Base-by-base conservation (phyloP, 139 green algal genomes). In the Trebouxia sp. region DNA sequence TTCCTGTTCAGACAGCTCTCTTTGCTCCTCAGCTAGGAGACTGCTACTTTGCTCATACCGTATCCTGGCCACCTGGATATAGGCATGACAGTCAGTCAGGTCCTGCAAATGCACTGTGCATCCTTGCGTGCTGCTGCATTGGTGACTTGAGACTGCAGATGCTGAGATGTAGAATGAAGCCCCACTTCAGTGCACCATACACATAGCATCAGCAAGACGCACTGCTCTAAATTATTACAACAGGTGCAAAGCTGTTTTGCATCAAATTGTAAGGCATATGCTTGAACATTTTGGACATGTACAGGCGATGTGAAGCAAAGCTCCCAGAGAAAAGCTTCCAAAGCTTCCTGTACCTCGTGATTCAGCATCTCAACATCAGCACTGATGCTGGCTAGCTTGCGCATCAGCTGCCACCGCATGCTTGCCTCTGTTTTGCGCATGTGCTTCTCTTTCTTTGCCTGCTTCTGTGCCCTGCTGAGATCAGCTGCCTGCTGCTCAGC, bases 261-360 rank as follows among this genome's bases (percentile, higher is more conserved):
- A 6, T 41, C 30, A 39, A 67, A 28, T 1, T 37, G 56, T 15
- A 30, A 22, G 3, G 41, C 24, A 30, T 10, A 69, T 22, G 8
- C n/a, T 39, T 66, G 5, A 38, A 6, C 26, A n/a, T 38, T n/a
- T n/a, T n/a, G n/a, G n/a, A n/a, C n/a, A n/a, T n/a, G n/a, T n/a
- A n/a, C n/a, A n/a, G n/a, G n/a, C n/a, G n/a, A n/a, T n/a, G n/a
- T n/a, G n/a, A n/a, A n/a, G n/a, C n/a, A n/a, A n/a, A n/a, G n/a
- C n/a, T n/a, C n/a, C n/a, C n/a, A n/a, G n/a, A n/a, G n/a, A n/a
- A n/a, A n/a, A n/a, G n/a, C n/a, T n/a, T n/a, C n/a, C n/a, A n/a
- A n/a, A n/a, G n/a, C n/a, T n/a, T n/a, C n/a, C n/a, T n/a, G n/a
- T 43, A 88, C 87, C 84, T 91, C 85, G 4, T 81, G 62, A 15